Evolutionary conservation across 345 rosid genomes (phyloP).

Genomic region (Citrus australasica): DNA sequence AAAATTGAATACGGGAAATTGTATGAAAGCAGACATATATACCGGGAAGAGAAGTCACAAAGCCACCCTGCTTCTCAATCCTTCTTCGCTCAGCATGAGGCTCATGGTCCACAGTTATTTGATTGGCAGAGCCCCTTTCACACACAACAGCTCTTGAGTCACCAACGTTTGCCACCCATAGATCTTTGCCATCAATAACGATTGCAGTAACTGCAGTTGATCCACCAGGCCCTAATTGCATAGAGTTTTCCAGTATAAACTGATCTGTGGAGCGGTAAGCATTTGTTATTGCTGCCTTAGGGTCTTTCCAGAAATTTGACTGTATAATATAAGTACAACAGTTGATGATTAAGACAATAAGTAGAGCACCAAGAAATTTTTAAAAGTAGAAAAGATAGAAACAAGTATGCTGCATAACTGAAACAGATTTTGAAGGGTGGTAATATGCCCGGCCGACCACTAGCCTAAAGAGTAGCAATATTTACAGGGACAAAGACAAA

Average conservation of each 20-base stretch:
- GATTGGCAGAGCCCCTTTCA: constrained; percentile 54
- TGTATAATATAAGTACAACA: constrained; percentile 9
- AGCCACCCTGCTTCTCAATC: constrained; percentile 55
- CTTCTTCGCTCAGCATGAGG: constrained; percentile 42
- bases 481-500: neutral
- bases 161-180: constrained; percentile 63
- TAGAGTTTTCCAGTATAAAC: constrained; percentile 43
- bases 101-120: constrained; percentile 54
- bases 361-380: neutral
- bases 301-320: constrained; percentile 50
- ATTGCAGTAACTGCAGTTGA: constrained; percentile 66
- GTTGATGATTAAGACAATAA: neutral
- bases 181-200: constrained; percentile 54
- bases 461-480: neutral
- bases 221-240: constrained; percentile 58
- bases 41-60: constrained; percentile 56
- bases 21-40: neutral
- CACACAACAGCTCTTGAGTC: constrained; percentile 59
- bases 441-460: neutral
- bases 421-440: neutral
- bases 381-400: neutral
- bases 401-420: neutral
- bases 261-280: constrained; percentile 50
- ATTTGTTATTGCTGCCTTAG: constrained; percentile 37
- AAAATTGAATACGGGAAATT: neutral